Conservation (phyloP, 106 monocot species). For the Vanilla planifolia region DNA sequence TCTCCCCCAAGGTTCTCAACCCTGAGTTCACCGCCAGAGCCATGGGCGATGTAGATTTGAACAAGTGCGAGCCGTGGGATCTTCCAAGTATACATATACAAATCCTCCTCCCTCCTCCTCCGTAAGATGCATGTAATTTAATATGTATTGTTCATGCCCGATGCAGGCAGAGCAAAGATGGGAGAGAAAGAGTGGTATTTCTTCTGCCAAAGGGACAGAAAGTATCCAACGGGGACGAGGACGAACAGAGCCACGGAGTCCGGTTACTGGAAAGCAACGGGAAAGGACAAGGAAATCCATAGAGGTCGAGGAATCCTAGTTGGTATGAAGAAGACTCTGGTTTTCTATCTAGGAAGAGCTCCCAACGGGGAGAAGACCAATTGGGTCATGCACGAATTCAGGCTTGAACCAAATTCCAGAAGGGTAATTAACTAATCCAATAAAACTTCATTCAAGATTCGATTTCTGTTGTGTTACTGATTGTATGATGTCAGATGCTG, state of each 20-base stretch:
- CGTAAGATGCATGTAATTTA: not conserved
- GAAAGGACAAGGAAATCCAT: slow-evolving; percentile 68
- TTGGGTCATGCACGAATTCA: slow-evolving; percentile 81
- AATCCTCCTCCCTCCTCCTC: not conserved
- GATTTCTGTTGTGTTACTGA: too few relatives aligned
- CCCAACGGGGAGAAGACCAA: slow-evolving; percentile 13
- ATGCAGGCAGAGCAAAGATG: slow-evolving; percentile 62
- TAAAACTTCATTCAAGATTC: not conserved
- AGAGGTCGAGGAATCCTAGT: slow-evolving; percentile 25
- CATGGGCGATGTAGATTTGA: slow-evolving; percentile 9
- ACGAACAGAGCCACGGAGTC: slow-evolving; percentile 71
- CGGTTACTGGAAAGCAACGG: slow-evolving; percentile 90
- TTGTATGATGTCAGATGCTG: not conserved
- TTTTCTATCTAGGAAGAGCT: slow-evolving; percentile 8
- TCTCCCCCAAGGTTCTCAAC: slow-evolving; percentile 10
- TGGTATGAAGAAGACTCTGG: slow-evolving; percentile 59
- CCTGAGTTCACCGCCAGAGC: slow-evolving; percentile 2
- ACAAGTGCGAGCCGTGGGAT: slow-evolving; percentile 17
- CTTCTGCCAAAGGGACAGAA: slow-evolving; percentile 61
- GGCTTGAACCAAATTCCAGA: slow-evolving; percentile 2
- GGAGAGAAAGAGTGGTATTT: slow-evolving; percentile 89
- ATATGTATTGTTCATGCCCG: not conserved
- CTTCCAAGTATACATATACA: slow-evolving; percentile 9
- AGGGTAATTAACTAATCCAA: slow-evolving; percentile 8
- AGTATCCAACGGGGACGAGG: slow-evolving; percentile 79